Evolutionary conservation across 352 stramenopile species (phyloP), one percentile per base, ranked within the genome.

Genomic region (Phytophthora melonis): DNA sequence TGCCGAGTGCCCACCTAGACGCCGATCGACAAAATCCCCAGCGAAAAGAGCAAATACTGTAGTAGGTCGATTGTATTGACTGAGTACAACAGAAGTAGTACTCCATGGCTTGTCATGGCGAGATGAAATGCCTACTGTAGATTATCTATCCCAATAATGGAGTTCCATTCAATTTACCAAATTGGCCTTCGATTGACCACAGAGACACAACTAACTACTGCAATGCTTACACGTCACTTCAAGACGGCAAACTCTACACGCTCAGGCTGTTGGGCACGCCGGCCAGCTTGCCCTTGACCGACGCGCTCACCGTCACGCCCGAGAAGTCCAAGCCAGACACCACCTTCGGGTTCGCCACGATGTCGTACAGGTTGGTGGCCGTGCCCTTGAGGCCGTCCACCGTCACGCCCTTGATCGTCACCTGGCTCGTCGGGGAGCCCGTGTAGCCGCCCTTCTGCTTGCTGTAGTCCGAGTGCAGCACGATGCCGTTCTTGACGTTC

Each of bases 311-410:
- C 25, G 63, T 27, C 49, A 56, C 56, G 1, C 34, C 65, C 50
- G 70, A 73, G 60, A 78, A 78, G 7, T 43, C n/a, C 70, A 13
- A 32, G 57, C 57, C 52, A 10, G 63, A 63, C 36, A 77, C 70
- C 14, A 74, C 64, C 43, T 74, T 66, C n/a, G 65, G 32, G 66
- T 78, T 78, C 21, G 55, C 59, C 19, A 53, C 25, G 34, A 76
- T 72, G 30, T 79, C 72, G 63, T 70, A 79, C 23, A 75, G 23
- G 23, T 79, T 75, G 3, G 52, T 69, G 21, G 57, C 67, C 5
- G 72, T 45, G 23, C 67, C 72, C 23, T 67, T 63, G 1, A 79
- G 58, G 14, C 72, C 72, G 0, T 30, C 60, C 41, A 79, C 25
- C 1, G 34, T 60, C 16, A 72, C 56, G 30, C 27, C 50, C 6